Conservation (phyloP, 2,329 filamentous ascomycete genomes). For the Nothophoma quercina region DNA sequence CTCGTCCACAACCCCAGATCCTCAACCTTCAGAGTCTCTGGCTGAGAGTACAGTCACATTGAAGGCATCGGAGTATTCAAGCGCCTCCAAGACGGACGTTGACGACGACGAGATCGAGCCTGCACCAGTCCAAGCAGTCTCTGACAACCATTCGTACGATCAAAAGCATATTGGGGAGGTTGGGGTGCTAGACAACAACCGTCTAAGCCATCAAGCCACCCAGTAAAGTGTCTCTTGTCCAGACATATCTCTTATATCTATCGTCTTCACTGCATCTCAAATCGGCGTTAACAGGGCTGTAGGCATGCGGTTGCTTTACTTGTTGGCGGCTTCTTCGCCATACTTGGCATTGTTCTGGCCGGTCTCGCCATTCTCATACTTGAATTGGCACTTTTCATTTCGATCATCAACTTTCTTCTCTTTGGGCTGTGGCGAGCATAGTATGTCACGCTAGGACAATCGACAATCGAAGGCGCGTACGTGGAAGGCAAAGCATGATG, state of each 20-base stretch:
- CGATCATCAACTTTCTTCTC: constrained; percentile 2
- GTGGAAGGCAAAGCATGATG: not conserved
- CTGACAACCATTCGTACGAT: constrained; percentile 33
- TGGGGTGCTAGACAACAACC: constrained; percentile 32
- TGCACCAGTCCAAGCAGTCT: constrained; percentile 31
- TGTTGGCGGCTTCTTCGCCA: constrained; percentile 14
- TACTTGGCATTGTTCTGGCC: constrained; percentile 4
- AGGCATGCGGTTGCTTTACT: constrained; percentile 14
- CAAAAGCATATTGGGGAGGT: constrained; percentile 47
- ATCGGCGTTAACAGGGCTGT: constrained; percentile 24
- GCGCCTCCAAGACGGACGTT: constrained; percentile 14
- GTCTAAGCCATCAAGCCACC: constrained; percentile 38
- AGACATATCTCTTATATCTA: not conserved
- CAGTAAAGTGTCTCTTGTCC: constrained; percentile 28
- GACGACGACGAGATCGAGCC: constrained; percentile 40
- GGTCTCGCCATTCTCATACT: constrained; percentile 7
- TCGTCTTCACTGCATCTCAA: constrained; percentile 8
- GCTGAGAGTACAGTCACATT: constrained; percentile 39
- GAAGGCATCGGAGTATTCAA: constrained; percentile 26
- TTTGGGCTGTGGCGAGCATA: not conserved
- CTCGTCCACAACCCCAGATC: not conserved
- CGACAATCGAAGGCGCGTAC: not conserved
- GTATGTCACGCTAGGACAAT: too few relatives aligned
- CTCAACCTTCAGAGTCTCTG: constrained; percentile 7
- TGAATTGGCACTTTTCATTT: constrained; percentile 11